Conservation (phyloP, 805 yeast species). For the Candida patagonica region DNA sequence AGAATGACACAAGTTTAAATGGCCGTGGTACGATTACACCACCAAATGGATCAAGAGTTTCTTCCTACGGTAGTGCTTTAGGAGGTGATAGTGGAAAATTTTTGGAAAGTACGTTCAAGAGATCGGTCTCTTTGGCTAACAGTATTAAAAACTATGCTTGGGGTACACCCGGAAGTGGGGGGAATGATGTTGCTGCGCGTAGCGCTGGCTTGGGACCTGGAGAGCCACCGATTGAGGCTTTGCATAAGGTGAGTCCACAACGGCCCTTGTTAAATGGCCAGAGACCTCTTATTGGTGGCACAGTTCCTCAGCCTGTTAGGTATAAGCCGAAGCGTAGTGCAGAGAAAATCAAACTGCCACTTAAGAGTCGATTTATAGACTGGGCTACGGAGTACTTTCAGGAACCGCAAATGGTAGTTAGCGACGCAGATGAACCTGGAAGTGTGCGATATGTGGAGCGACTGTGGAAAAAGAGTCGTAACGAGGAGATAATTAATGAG, state of each 20-base stretch:
- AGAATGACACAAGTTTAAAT: background rate
- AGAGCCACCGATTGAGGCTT: background rate
- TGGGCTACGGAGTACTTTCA: slow-evolving; percentile 78
- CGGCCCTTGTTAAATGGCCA: background rate
- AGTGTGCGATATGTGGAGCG: slow-evolving; percentile 74
- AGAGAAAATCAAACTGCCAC: slow-evolving; percentile 23
- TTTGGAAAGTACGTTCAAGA: slow-evolving; percentile 14
- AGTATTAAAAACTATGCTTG: slow-evolving; percentile 14
- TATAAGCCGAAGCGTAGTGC: slow-evolving; percentile 17
- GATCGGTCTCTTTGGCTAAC: slow-evolving; percentile 22
- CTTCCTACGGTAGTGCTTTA: background rate
- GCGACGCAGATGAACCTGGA: slow-evolving; percentile 86
- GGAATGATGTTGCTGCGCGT: background rate
- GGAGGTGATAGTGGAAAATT: slow-evolving; percentile 2
- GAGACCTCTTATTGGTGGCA: slow-evolving; percentile 20
- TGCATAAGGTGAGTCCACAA: background rate
- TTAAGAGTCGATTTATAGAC: slow-evolving; percentile 30
- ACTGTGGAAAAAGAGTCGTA: slow-evolving; percentile 83
- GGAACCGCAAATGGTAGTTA: slow-evolving; percentile 85
- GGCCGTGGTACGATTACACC: background rate
- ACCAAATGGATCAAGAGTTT: background rate
- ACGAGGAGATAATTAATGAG: slow-evolving; percentile 74
- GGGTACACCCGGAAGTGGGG: slow-evolving; percentile 5
- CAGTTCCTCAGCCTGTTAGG: slow-evolving; percentile 24
- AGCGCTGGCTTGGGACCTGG: too few species aligned